A percentile compares a stretch with the other conserved stretches of the same genome.
Evolutionary conservation across 1,139 yeast genomes (phyloP).

Genomic region (Candida labiduridarum): DNA sequence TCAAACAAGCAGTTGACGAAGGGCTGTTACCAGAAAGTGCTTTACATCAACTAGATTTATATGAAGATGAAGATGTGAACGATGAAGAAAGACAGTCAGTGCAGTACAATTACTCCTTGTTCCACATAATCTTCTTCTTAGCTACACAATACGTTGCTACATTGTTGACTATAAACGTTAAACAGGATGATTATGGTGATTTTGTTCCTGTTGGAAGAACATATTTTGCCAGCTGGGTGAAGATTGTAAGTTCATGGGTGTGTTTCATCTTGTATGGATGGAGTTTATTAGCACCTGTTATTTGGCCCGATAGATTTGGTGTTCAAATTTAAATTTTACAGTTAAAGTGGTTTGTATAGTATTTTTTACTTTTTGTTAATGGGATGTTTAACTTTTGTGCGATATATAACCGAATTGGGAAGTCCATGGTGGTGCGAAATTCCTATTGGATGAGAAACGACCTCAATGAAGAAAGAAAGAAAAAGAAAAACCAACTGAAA

Average conservation of each 20-base stretch:
- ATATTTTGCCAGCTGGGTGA: conserved; percentile 93
- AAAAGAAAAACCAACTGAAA: background rate
- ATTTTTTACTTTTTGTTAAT: background rate
- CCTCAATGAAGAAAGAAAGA: conserved; percentile 1
- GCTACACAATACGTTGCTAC: conserved; percentile 99
- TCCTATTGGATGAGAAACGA: conserved; percentile 19
- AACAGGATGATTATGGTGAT: conserved; percentile 81
- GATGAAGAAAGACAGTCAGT: conserved; percentile 72
- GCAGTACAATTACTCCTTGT: conserved; percentile 83
- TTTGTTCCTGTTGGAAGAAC: conserved; percentile 98
- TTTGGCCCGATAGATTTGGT: conserved; percentile 86
- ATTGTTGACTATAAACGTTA: conserved; percentile 85
- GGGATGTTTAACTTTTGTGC: background rate
- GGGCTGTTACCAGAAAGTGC: conserved; percentile 96
- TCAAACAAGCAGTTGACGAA: conserved; percentile 90
- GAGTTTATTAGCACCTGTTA: conserved; percentile 88
- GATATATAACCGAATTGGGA: conserved; percentile 23
- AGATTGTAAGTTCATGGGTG: conserved; percentile 89
- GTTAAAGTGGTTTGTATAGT: background rate
- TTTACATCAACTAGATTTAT: conserved; percentile 66
- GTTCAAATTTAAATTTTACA: conserved; percentile 24
- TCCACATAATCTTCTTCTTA: conserved; percentile 87
- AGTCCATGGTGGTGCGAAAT: conserved; percentile 19
- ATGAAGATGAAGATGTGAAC: conserved; percentile 43
- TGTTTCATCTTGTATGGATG: conserved; percentile 86